A percentile compares a stretch with the other conserved stretches of the same genome.
Conservation (phyloP, 2,329 filamentous ascomycete genomes). For the Penicillium verrucosum region DNA sequence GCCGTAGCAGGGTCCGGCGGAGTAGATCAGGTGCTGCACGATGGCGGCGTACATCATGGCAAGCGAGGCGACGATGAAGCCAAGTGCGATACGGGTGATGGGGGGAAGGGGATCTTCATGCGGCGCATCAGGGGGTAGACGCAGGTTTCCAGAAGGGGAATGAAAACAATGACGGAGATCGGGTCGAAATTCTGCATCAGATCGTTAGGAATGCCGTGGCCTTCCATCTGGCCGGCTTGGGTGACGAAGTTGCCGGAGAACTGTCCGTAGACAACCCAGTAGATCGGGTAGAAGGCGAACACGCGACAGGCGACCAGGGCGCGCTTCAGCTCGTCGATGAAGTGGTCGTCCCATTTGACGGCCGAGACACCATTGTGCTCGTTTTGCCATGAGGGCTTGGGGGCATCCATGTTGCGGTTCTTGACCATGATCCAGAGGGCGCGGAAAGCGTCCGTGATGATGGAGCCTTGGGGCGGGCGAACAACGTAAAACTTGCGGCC, state of each 20-base stretch:
- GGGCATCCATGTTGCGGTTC: conserved; percentile 56
- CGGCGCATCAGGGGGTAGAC: conserved; percentile 68
- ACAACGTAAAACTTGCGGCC: conserved; percentile 47
- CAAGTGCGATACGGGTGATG: conserved; percentile 72
- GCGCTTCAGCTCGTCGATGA: conserved; percentile 69
- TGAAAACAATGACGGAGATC: conserved; percentile 70
- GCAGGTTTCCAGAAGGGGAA: conserved; percentile 66
- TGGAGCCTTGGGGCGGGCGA: conserved; percentile 57
- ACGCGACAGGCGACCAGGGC: conserved; percentile 66
- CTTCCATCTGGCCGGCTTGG: conserved; percentile 60
- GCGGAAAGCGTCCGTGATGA: conserved; percentile 65
- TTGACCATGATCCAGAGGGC: conserved; percentile 55
- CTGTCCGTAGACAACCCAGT: conserved; percentile 67
- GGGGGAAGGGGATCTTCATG: conserved; percentile 63
- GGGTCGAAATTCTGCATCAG: conserved; percentile 73
- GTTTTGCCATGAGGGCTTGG: conserved; percentile 64
- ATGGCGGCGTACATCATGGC: conserved; percentile 62
- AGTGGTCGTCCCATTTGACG: conserved; percentile 64
- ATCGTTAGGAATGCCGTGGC: conserved; percentile 73
- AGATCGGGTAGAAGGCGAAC: conserved; percentile 67
- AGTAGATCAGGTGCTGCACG: conserved; percentile 57
- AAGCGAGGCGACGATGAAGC: conserved; percentile 63
- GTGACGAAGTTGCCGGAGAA: conserved; percentile 66
- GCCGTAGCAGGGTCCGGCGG: conserved; percentile 51
- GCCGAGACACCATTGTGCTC: conserved; percentile 45